Evolutionary conservation across 495 filamentous ascomycete species (phyloP), one percentile per base, ranked within the genome.

Genomic region (Tuber brumale): DNA sequence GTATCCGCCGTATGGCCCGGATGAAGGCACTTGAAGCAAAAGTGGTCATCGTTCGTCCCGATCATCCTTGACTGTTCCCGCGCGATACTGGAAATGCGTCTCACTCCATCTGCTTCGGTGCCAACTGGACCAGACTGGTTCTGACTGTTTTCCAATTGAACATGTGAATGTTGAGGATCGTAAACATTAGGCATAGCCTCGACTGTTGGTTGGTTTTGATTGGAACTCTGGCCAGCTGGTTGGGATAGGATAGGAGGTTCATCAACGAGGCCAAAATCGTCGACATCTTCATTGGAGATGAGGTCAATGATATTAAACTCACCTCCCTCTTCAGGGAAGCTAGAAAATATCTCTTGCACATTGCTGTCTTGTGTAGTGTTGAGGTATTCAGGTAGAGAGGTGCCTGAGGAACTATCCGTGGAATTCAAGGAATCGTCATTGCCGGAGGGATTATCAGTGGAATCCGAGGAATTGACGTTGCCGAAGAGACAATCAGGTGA

Each of bases 21-120:
- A 69, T 80, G 78, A 51, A 80, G 79, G 51, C 78, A 80, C 71
- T 37, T 70, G 16, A 44, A 61, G 35, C 78, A 80, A 42, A 80
- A 70, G 27, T 76, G 76, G 21, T 72, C n/a, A 10, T 3, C 27
- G 4, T 76, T 70, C 10, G 16, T 41, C 21, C 78, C 78, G 46
- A 80, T 72, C 27, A 80, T 51, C 10, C 12, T 66, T 6, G 57
- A 16, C 27, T 66, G 12, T 66, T 12, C 14, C 3, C 35, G 27
- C 27, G 57, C 27, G 31, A 66, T 19, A 27, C 14, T 35, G 0
- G 57, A 66, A 27, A 66, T 66, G 19, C 31, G 14, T 66, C 31
- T 66, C 57, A 35, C 57, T 1, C 27, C 57, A 18, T 66, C 57
- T 5, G 27, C 27, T 31, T 31, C 27, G 31, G 27, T 1, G 0